These are phyloP conservation scores for Prunella vulgaris DNA, from an alignment of 257 asterid genomes.

Conservation along the genomic window DNA sequence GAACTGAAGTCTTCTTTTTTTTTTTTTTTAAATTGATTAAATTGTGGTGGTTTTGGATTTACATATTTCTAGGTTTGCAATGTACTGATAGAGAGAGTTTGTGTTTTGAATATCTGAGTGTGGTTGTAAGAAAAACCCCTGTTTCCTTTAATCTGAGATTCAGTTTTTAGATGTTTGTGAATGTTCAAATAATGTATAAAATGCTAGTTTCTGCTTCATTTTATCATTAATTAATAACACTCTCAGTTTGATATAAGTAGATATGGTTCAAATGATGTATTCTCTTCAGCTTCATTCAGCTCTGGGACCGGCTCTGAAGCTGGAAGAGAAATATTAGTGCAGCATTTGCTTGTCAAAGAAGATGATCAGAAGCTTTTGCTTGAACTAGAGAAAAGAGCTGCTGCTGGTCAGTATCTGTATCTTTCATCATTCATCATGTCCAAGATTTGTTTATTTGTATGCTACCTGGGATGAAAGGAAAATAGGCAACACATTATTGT, in stretches of 20 bases:
- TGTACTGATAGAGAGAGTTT: background rate
- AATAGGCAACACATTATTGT: background rate
- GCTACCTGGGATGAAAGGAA: background rate
- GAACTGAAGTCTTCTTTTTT: background rate
- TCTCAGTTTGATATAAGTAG: slow-evolving; percentile 4
- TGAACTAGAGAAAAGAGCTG: slow-evolving; percentile 65
- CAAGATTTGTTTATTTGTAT: background rate
- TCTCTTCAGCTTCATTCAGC: slow-evolving; percentile 60
- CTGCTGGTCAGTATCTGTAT: slow-evolving; percentile 48
- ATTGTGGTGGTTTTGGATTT: slow-evolving; percentile 7
- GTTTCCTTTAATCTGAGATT: background rate
- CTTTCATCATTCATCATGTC: background rate
- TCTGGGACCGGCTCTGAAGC: slow-evolving; percentile 46
- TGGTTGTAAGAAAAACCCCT: slow-evolving; percentile 1
- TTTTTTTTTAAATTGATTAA: background rate
- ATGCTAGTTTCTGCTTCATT: background rate
- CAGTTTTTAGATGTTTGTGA: background rate
- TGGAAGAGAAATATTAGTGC: slow-evolving; percentile 79
- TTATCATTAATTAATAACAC: background rate
- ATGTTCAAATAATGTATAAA: background rate
- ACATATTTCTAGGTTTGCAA: background rate
- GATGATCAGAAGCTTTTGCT: slow-evolving; percentile 73
- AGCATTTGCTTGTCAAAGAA: slow-evolving; percentile 93
- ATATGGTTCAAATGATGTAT: slow-evolving; percentile 11
- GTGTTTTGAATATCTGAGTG: too few relatives aligned